A percentile compares a stretch with the other conserved stretches of the same genome.
phyloP scores from a whole-genome alignment of 164 flowering plant genomes.

The Annona cherimola region DNA sequence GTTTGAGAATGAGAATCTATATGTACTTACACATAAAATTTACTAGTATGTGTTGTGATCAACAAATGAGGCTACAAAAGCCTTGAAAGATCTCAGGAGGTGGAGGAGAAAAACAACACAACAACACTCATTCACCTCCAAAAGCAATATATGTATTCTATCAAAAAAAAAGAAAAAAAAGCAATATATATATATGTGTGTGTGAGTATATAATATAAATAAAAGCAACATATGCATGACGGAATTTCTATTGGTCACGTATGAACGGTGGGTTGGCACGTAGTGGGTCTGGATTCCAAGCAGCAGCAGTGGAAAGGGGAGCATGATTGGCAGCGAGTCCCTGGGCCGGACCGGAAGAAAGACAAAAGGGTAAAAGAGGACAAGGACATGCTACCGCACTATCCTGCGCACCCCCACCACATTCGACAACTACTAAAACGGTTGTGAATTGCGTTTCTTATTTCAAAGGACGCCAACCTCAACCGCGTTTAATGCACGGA shows the following conservation, averaged over 20 bases:
- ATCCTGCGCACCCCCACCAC: conserved; percentile 29
- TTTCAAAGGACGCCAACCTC: conserved; percentile 21
- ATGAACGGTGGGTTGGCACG: conserved; percentile 15
- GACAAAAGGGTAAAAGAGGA: conserved; percentile 28
- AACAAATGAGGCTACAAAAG: too few species aligned
- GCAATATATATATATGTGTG: too few species aligned
- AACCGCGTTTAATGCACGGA: conserved; percentile 33
- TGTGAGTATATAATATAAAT: conserved; percentile 6
- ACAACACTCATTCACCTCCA: too few species aligned
- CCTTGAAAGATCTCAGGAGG: too few species aligned
- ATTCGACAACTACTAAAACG: conserved; percentile 14
- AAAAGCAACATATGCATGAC: conserved; percentile 26
- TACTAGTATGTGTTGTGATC: too few species aligned
- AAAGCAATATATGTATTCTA: too few species aligned
- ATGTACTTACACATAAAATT: neutral
- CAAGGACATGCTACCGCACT: conserved; percentile 1
- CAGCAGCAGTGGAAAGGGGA: conserved; percentile 3
- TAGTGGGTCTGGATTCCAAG: conserved; percentile 15
- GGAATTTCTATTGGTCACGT: conserved; percentile 18
- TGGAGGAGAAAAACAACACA: too few species aligned
- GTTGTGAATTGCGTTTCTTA: conserved; percentile 11
- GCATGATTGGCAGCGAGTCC: conserved; percentile 45
- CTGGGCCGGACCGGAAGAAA: conserved; percentile 77
- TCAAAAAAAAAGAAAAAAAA: neutral
- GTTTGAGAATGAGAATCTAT: neutral